A percentile compares a stretch with the other conserved stretches of the same genome.
Evolutionary conservation across 202 grass and related monocot genomes (phyloP).

Genomic region (Sporobolus alterniflorus): DNA sequence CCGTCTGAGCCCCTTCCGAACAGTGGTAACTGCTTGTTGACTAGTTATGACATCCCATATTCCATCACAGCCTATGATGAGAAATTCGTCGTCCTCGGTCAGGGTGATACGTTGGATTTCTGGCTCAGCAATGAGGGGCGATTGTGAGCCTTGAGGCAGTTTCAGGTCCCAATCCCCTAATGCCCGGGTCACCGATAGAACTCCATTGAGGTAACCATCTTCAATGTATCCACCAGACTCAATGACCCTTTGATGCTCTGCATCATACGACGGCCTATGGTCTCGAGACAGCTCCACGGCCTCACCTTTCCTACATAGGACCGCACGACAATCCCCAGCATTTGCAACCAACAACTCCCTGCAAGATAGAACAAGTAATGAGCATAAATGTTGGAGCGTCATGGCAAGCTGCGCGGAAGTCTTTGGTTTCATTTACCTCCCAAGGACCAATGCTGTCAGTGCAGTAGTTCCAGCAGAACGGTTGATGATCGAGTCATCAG

Average conservation of each 20-base stretch:
- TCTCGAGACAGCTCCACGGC: constrained; percentile 84
- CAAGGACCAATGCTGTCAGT: constrained; percentile 23
- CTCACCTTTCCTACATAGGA: constrained; percentile 68
- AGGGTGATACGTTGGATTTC: constrained; percentile 65
- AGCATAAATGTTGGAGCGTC: neutral
- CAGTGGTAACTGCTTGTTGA: constrained; percentile 68
- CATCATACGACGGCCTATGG: constrained; percentile 63
- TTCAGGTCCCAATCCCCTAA: constrained; percentile 96
- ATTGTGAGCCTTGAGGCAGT: constrained; percentile 36
- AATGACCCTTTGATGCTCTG: constrained; percentile 55
- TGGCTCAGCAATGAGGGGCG: constrained; percentile 74
- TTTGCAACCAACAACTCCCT: constrained; percentile 87
- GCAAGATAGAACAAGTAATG: constrained; percentile 2
- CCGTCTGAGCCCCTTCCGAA: constrained; percentile 60
- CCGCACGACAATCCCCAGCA: constrained; percentile 84
- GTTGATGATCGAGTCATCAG: constrained; percentile 57
- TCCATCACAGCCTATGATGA: constrained; percentile 86
- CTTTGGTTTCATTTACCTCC: no score
- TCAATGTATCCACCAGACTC: constrained; percentile 76
- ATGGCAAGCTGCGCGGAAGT: neutral
- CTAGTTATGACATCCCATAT: constrained; percentile 92
- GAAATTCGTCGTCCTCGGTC: constrained; percentile 79
- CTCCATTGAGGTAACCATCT: constrained; percentile 82
- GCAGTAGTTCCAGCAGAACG: constrained; percentile 89
- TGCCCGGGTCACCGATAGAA: constrained; percentile 78